Evolutionary conservation across 2,329 filamentous ascomycete species (phyloP).

Genomic region (Nemania abortiva): DNA sequence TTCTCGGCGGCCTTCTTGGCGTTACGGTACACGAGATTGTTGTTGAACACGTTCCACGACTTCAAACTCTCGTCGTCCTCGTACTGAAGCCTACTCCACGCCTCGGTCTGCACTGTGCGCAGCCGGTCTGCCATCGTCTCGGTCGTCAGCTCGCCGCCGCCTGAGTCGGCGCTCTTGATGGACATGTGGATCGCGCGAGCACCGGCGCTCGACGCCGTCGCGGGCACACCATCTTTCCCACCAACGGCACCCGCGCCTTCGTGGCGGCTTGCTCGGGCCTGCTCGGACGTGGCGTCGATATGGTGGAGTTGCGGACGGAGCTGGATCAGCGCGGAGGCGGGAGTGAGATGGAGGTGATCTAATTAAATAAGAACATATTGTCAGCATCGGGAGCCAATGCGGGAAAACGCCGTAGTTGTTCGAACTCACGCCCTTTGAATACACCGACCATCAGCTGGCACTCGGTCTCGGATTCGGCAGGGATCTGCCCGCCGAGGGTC

Average conservation of each 20-base stretch:
- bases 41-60: constrained; percentile 81
- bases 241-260: constrained; percentile 50
- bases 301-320: constrained; percentile 94
- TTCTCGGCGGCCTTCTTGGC: constrained; percentile 20
- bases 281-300: constrained; percentile 84
- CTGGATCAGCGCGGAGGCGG: constrained; percentile 84
- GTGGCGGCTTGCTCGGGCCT: constrained; percentile 65
- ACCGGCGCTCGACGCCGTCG: constrained; percentile 56
- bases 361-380: constrained; percentile 12
- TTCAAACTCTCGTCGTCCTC: constrained; percentile 82
- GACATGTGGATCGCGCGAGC: constrained; percentile 88
- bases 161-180: constrained; percentile 78
- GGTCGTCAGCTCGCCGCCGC: constrained; percentile 71
- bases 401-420: neutral
- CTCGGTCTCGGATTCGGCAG: constrained; percentile 75
- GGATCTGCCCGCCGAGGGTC: constrained; percentile 86
- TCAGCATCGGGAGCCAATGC: constrained; percentile 35
- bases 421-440: constrained; percentile 80
- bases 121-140: constrained; percentile 82
- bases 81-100: constrained; percentile 84
- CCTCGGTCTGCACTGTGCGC: constrained; percentile 81
- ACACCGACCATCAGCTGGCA: constrained; percentile 85
- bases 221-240: constrained; percentile 42
- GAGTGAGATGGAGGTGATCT: constrained; percentile 90
- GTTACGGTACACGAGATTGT: constrained; percentile 72